A percentile compares a stretch with the other conserved stretches of the same genome.
These are phyloP conservation scores for Fusarium veterinarium DNA, from an alignment of 2,329 filamentous ascomycete genomes.

Conservation along the genomic window DNA sequence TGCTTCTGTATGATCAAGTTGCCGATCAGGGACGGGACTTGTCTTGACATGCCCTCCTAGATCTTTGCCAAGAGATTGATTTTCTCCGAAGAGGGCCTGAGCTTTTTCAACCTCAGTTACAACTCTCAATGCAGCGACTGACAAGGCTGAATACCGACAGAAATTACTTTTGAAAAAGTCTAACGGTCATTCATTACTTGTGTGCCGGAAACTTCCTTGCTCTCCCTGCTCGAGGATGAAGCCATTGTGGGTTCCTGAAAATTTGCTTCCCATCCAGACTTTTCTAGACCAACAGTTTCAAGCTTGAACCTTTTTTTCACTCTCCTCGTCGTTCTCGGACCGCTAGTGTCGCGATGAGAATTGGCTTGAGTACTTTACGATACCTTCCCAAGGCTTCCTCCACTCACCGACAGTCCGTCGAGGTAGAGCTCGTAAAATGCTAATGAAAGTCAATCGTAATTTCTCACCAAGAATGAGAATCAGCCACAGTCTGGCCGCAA, in stretches of 20 bases:
- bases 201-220: conserved; percentile 6
- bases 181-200: conserved; percentile 12
- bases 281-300: conserved; percentile 27
- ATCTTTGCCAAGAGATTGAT: conserved; percentile 41
- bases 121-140: not conserved
- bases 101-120: not conserved
- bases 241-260: conserved; percentile 34
- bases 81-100: conserved; percentile 35
- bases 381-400: conserved; percentile 2
- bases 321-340: not conserved
- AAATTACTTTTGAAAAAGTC: not conserved
- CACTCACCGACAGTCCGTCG: conserved; percentile 3
- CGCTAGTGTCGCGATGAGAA: conserved; percentile 23
- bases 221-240: conserved; percentile 8
- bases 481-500: conserved; percentile 29
- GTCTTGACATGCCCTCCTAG: conserved; percentile 28
- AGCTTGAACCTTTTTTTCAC: conserved; percentile 6
- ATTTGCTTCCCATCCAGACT: conserved; percentile 32
- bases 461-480: conserved; percentile 10
- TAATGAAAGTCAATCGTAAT: conserved; percentile 6
- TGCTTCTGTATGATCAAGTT: conserved; percentile 5
- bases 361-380: conserved; percentile 17
- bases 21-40: conserved; percentile 41
- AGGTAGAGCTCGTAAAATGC: conserved; percentile 3
- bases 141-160: conserved; percentile 12